phyloP scores from a whole-genome alignment of 176 grass and related monocot genomes.

The Hordeum vulgare region DNA sequence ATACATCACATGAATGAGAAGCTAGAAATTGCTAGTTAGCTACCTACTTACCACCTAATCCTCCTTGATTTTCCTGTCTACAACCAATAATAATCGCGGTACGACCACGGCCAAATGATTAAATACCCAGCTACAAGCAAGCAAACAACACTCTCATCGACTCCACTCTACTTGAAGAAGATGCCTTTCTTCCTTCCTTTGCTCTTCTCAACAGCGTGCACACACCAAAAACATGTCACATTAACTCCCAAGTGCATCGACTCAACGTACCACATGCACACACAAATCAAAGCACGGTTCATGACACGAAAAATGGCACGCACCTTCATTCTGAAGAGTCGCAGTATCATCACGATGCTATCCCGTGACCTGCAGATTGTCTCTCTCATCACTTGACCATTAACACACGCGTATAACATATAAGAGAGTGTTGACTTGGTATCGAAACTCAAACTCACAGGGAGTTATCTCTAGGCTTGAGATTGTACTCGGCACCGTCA shows the following conservation, averaged over 20 bases:
- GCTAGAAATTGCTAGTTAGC: not conserved
- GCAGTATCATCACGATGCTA: constrained; percentile 73
- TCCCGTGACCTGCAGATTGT: constrained; percentile 50
- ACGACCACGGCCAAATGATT: not conserved
- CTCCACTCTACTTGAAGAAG: constrained; percentile 76
- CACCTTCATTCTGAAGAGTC: constrained; percentile 83
- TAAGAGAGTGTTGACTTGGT: not conserved
- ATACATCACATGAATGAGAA: not conserved
- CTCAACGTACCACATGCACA: not conserved
- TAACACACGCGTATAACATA: not conserved
- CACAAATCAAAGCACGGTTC: not conserved
- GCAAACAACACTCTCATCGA: not conserved
- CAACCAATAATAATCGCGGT: not conserved
- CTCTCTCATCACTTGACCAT: not conserved
- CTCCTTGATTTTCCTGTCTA: not conserved
- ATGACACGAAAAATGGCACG: not conserved
- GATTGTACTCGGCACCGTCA: constrained; percentile 48
- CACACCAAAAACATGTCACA: not conserved
- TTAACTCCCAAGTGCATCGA: not conserved
- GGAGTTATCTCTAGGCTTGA: constrained; percentile 59
- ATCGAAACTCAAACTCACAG: constrained; percentile 65
- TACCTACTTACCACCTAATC: not conserved
- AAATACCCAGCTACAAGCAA: not conserved
- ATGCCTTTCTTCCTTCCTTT: constrained; percentile 76
- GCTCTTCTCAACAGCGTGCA: constrained; percentile 83